Evolutionary conservation across 768 basidiomycete species (phyloP), one percentile per base, ranked within the genome.

Genomic region (Galerina sulciceps): DNA sequence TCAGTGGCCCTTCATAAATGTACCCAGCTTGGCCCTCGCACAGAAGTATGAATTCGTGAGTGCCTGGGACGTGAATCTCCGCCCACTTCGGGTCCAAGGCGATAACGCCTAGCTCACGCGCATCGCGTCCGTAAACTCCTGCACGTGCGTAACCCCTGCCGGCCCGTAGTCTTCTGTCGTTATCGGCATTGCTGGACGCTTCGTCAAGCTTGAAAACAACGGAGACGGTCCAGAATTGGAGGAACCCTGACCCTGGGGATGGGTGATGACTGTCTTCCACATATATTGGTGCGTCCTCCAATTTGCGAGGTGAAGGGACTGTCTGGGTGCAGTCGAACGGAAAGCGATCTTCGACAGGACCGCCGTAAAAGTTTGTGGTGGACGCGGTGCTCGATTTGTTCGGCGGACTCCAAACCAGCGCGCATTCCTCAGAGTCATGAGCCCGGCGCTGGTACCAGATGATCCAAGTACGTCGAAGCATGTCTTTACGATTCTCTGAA

Each of bases 171-270:
- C 36, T n/a, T 14, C 18, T 14, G 8, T 2, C 5, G 2, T 44
- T 17, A 17, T 44, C 17, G 3, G 22, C 20, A 10, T 11, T 15
- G 38, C 11, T 44, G 3, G 13, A 8, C 8, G 37, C 11, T 11
- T 26, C n/a, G 35, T 45, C 54, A 2, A 60, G 54, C 8, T 52
- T 50, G 20, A 60, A 60, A 14, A 11, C 26, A 2, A 35, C 45
- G n/a, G 60, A 57, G 5, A 61, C 51, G 3, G 60, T 61, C 60
- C 60, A 61, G 13, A 61, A 61, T 18, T 61, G 60, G 10, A 61
- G 35, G 46, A 61, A 57, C 13, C 60, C 55, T 1, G 60, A 61
- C 1, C 55, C 60, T 20, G 55, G 55, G 38, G 35, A 22, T 10
- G 60, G 60, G n/a, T 61, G 46, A 36, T 57, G 37, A n/a, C 49